These are phyloP conservation scores for Vigna mungo DNA, from an alignment of 306 rosid genomes.

Conservation along the genomic window DNA sequence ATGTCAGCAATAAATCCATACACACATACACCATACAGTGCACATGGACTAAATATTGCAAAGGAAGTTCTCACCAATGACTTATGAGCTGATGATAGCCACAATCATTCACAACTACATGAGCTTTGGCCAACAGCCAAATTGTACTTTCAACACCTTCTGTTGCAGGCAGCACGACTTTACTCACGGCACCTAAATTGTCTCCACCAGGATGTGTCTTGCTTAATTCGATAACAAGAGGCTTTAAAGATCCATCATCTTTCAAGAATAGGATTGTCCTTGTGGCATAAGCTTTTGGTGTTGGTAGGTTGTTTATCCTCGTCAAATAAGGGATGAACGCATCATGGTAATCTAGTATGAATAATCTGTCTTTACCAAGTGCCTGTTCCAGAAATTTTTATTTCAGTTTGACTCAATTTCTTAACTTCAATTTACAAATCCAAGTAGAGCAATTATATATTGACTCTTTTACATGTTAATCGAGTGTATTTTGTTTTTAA, in stretches of 20 bases:
- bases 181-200: conserved; percentile 57
- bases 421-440: background rate
- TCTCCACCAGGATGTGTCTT: conserved; percentile 70
- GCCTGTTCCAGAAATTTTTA: conserved; percentile 47
- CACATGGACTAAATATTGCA: background rate
- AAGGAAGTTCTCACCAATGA: conserved; percentile 55
- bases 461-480: background rate
- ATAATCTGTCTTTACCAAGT: conserved; percentile 49
- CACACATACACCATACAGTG: background rate
- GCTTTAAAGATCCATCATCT: conserved; percentile 73
- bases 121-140: conserved; percentile 81
- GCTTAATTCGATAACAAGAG: conserved; percentile 72
- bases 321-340: conserved; percentile 59
- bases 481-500: background rate
- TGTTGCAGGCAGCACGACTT: conserved; percentile 57
- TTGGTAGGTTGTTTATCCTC: conserved; percentile 45
- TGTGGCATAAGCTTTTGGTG: conserved; percentile 56
- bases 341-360: conserved; percentile 73
- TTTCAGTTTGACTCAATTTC: background rate
- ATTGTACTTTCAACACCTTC: conserved; percentile 61
- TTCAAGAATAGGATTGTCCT: conserved; percentile 68
- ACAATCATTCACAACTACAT: conserved; percentile 74
- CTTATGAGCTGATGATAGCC: conserved; percentile 77
- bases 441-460: background rate
- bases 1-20: background rate